Percentiles rank a stretch among this genome's conserved stretches.
phyloP scores from a whole-genome alignment of 257 asterid genomes.

The Solanum habrochaites region DNA sequence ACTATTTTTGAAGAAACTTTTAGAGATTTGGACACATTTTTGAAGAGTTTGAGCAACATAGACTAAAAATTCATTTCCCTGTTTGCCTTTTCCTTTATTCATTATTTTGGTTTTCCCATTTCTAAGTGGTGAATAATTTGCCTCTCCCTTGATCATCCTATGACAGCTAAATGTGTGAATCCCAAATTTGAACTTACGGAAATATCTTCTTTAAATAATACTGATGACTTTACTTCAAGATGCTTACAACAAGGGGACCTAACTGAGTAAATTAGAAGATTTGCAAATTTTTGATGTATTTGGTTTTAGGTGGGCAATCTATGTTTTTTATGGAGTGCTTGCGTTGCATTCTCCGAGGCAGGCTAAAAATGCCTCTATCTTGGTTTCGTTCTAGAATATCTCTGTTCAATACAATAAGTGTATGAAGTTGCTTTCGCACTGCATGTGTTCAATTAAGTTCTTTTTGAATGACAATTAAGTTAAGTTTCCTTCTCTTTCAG shows the following conservation, averaged over 20 bases:
- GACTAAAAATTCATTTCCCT: background rate
- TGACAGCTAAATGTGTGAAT: background rate
- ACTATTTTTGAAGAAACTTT: background rate
- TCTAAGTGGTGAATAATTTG: background rate
- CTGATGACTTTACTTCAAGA: background rate
- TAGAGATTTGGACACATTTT: no score
- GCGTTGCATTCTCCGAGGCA: background rate
- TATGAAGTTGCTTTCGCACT: background rate
- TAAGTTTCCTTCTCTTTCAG: slow-evolving; percentile 13
- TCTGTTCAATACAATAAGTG: background rate
- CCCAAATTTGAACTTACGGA: background rate
- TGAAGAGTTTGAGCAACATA: background rate
- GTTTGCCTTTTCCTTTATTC: background rate
- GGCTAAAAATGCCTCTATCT: background rate
- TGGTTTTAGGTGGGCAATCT: background rate
- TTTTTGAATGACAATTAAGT: background rate
- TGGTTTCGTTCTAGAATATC: background rate
- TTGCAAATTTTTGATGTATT: background rate
- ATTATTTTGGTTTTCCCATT: background rate
- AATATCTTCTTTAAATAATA: background rate
- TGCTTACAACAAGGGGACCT: background rate
- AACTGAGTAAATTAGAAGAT: background rate
- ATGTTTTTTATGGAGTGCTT: background rate
- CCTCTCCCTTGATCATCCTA: background rate
- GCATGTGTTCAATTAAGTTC: background rate